Evolutionary conservation across 169 alveolate species (phyloP).

Genomic region (Hepatocystis sp.): DNA sequence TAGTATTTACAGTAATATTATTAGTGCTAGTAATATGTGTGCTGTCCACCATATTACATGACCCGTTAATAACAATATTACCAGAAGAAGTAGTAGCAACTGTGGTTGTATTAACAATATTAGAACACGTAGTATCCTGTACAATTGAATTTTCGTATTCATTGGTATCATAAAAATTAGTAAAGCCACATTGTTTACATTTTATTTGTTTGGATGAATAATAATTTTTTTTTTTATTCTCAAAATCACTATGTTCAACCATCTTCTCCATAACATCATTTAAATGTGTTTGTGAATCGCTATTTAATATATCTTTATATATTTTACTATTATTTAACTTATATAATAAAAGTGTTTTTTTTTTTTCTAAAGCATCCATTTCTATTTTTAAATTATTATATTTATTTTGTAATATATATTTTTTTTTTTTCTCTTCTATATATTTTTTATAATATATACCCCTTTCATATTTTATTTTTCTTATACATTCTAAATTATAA

Average conservation of each 20-base stretch:
- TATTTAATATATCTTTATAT: conserved; percentile 20
- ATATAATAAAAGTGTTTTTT: conserved; percentile 27
- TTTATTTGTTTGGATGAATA: background rate
- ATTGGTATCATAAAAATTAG: background rate
- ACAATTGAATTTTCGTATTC: background rate
- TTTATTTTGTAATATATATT: conserved; percentile 10
- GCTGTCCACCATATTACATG: no score
- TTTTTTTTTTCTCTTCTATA: conserved; percentile 25
- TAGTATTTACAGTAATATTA: no score
- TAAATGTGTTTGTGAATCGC: background rate
- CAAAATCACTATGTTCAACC: background rate
- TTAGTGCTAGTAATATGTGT: no score
- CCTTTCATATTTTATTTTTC: conserved; percentile 53
- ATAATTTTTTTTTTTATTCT: background rate
- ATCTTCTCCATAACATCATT: conserved; percentile 1
- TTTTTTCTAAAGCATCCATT: conserved; percentile 38
- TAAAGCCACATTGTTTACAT: conserved; percentile 4
- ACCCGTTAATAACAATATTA: no score
- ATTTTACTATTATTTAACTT: conserved; percentile 27
- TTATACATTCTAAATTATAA: conserved; percentile 4
- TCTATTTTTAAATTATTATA: conserved; percentile 39
- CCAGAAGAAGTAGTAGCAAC: background rate
- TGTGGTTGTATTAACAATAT: background rate
- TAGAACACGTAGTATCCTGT: background rate
- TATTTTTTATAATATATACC: conserved; percentile 29